These are phyloP conservation scores for Quercus alba DNA, from an alignment of 306 rosid species.

Conservation along the genomic window DNA sequence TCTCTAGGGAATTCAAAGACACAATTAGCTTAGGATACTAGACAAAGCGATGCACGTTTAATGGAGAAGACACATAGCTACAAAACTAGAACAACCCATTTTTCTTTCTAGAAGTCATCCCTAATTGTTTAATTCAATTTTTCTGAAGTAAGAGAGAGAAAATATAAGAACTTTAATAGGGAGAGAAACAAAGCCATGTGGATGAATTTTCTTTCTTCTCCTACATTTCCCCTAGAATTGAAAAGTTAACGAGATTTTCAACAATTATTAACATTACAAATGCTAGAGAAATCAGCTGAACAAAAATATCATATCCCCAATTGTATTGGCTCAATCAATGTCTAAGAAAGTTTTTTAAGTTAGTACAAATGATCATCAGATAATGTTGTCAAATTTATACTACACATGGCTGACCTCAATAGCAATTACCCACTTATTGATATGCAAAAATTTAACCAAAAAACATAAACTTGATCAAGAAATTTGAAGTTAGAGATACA, in stretches of 20 bases:
- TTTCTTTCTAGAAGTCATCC: neutral
- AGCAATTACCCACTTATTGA: too few species aligned
- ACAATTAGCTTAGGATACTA: conserved; percentile 8
- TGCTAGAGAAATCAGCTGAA: too few species aligned
- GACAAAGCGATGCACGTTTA: neutral
- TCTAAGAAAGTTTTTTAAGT: too few species aligned
- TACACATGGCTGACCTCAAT: too few species aligned
- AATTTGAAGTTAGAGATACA: neutral
- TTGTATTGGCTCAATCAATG: too few species aligned
- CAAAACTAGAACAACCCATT: neutral
- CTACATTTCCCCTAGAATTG: neutral
- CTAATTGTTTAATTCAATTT: neutral
- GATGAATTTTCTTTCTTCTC: neutral
- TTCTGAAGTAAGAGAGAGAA: neutral
- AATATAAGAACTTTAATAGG: neutral
- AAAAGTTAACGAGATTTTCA: too few species aligned
- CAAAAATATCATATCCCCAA: too few species aligned
- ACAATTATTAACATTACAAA: too few species aligned
- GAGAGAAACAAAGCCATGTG: neutral
- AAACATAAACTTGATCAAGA: neutral
- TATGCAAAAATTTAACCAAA: neutral
- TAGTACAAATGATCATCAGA: too few species aligned
- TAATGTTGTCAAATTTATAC: too few species aligned
- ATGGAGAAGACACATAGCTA: neutral
- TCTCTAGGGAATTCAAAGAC: conserved; percentile 42